Base-by-base conservation (phyloP, 208 protist species). In the Wallacemonas sp. region DNA sequence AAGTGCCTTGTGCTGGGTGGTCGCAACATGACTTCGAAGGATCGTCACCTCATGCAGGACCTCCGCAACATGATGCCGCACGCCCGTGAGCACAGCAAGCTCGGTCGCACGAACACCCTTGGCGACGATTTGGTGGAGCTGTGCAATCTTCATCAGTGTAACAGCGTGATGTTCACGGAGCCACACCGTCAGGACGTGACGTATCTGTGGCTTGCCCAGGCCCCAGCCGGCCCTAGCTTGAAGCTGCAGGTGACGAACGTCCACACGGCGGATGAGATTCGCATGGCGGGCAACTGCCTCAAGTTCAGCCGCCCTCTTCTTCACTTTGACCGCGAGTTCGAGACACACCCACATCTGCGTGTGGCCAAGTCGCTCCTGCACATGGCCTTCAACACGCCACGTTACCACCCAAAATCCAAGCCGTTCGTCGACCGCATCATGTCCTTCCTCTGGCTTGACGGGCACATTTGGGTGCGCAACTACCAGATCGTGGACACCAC, bases 341-440 rank as follows among this genome's bases (percentile, higher is more conserved):
- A 99, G 58, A 36, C 56, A 2, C 65, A 80, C 39, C 95, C 97
- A 17, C 92, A 99, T 42, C 79, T 93, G 11, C 71, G 80, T 33
- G 75, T 99, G 2, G 76, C 98, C 12, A 98, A 98, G 72, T 96
- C 99, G 66, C 75, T 99, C 8, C 87, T 99, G 61, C 84, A 87
- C 53, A 91, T 98, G 89, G 75, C 93, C 26, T 99, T 99, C 79
- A 95, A 95, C 53, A 98, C 94, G 0, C 98, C 98, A 17, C 84
- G 94, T 38, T 87, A 92, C 44, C 98, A 99, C 80, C 95, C 96
- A 36, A 98, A 98, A 65, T 97, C 89, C 55, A 99, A 99, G 77
- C 98, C 98, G 9, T 99, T 99, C 73, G 72, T 99, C 30, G 98
- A 99, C 77, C 98, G 98, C 75, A 91, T 99, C 44, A 86, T 99